Evolutionary conservation across 2,329 filamentous ascomycete genomes (phyloP).

Genomic region (Exserohilum rostratum): DNA sequence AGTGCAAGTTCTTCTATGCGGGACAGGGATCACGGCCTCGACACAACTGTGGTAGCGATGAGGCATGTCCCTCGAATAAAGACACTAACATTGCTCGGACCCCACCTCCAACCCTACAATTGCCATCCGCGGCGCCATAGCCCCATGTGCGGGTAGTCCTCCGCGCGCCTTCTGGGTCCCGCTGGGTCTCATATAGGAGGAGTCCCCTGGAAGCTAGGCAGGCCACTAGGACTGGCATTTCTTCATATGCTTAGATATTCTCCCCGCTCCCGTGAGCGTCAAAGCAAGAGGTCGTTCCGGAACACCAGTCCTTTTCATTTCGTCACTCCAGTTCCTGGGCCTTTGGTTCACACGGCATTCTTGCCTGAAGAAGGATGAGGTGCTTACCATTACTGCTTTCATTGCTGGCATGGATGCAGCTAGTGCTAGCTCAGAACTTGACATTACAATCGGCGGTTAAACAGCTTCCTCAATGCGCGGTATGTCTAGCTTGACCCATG

Average conservation of each 20-base stretch:
- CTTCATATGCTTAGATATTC: constrained; percentile 11
- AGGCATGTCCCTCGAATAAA: constrained; percentile 8
- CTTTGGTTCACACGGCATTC: not conserved
- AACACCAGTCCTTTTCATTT: not conserved
- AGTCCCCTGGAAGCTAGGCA: constrained; percentile 3
- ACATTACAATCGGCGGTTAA: constrained; percentile 15
- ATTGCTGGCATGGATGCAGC: constrained; percentile 20
- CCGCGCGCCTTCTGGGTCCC: constrained; percentile 7
- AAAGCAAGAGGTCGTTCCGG: constrained; percentile 1
- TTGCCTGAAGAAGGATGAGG: constrained; percentile 20
- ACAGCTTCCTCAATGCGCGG: constrained; percentile 26
- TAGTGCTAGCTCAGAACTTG: constrained; percentile 22
- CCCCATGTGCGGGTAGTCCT: constrained; percentile 4
- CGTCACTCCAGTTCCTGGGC: not conserved
- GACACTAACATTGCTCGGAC: constrained; percentile 4
- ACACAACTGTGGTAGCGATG: constrained; percentile 4
- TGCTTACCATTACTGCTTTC: constrained; percentile 22
- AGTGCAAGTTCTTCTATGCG: constrained; percentile 8
- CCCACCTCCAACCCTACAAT: constrained; percentile 9
- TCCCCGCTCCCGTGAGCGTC: not conserved
- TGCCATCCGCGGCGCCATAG: constrained; percentile 7
- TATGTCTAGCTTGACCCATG: constrained; percentile 12
- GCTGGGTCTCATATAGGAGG: constrained; percentile 11
- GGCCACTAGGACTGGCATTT: not conserved
- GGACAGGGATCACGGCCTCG: constrained; percentile 6